A percentile compares a stretch with the other conserved stretches of the same genome.
phyloP scores from a whole-genome alignment of 306 rosid species.

The Prunus persica region Prunus_persica_NCBIv2 NC_034012.1:10941001-10941500 shows the following conservation, averaged over 20 bases:
- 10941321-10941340: conserved; percentile 77
- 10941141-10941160: conserved; percentile 8
- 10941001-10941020: neutral
- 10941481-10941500: neutral
- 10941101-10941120: conserved; percentile 7
- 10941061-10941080: conserved; percentile 7
- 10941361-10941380: conserved; percentile 66
- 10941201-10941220: conserved; percentile 21
- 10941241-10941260: neutral
- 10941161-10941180: conserved; percentile 15
- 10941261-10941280: conserved; percentile 40
- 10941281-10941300: conserved; percentile 41
- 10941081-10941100: conserved; percentile 17
- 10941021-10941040: neutral
- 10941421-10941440: conserved; percentile 89
- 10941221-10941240: conserved; percentile 14
- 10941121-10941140: neutral
- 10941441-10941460: conserved; percentile 94
- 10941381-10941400: conserved; percentile 78
- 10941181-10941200: conserved; percentile 16
- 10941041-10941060: conserved; percentile 5
- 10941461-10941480: conserved; percentile 57
- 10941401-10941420: conserved; percentile 89
- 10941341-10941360: conserved; percentile 70
- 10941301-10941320: conserved; percentile 64